Base-by-base conservation (phyloP, 2,329 filamentous ascomycete genomes). In the Aspergillus phoenicis region DNA sequence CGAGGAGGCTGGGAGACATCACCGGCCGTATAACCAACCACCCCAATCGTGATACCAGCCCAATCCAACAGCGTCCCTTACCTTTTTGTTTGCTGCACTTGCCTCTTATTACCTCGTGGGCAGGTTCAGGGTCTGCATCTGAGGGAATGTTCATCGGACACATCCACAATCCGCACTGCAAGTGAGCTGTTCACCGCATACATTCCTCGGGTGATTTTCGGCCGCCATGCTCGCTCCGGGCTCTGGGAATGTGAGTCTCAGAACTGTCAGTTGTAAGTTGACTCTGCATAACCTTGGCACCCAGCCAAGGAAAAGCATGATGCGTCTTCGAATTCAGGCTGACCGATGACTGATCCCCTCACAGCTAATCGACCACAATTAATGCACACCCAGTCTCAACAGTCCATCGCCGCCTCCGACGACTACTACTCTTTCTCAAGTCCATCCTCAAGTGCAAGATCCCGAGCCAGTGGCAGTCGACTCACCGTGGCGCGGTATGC, bases 341-440 rank as follows among this genome's bases (percentile, higher is more conserved):
- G 53, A 56, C 43, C n/a, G 47, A 52, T 43, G 24, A 17, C 61
- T 60, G 15, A 59, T 36, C 28, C 36, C 33, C 38, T 57, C 47
- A 61, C 66, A 81, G 78, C 75, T 64, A 82, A 71, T 67, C 74
- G 72, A 64, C 81, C 81, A 53, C 78, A 81, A 66, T 67, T 82
- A 53, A 67, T 74, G 13, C 77, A 76, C 52, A 71, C 77, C 49
- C 68, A 77, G 48, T 81, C 80, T 3, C 74, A 77, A 63, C 80
- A 78, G 65, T 83, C 81, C n/a, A 72, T 77, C 41, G 75, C 79
- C 51, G 80, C 80, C 38, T 82, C 81, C 22, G 79, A 81, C 67
- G 80, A 82, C 66, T 82, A 81, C 62, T 82, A 80, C 64, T 81
- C 80, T 15, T 76, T 82, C 61, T 80, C 79, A 24, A 75, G 81